Percentiles rank a stretch among this genome's conserved stretches.
Evolutionary conservation across 257 asterid species (phyloP).

Genomic region (Solanum rostratum): DNA sequence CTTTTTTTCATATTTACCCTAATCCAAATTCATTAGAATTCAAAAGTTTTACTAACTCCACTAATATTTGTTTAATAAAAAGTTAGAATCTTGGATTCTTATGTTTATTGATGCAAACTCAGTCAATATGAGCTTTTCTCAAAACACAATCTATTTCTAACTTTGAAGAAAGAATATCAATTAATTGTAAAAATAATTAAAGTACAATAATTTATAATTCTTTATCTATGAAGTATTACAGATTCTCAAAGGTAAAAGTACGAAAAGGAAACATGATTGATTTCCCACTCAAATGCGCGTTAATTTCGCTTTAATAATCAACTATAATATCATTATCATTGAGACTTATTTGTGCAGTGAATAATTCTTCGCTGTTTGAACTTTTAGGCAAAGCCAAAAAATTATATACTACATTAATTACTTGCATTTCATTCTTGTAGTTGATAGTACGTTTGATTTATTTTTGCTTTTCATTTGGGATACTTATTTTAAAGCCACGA

Average conservation of each 20-base stretch:
- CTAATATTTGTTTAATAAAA: not conserved
- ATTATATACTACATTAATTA: not conserved
- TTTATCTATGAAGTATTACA: not conserved
- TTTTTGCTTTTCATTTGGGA: not conserved
- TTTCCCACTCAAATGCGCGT: not conserved
- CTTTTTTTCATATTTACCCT: not conserved
- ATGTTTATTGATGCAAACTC: too few relatives aligned
- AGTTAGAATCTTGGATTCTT: not conserved
- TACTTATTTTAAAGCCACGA: not conserved
- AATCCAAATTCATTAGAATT: not conserved
- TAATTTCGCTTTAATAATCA: not conserved
- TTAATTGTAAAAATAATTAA: not conserved
- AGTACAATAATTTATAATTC: not conserved
- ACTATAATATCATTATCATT: not conserved
- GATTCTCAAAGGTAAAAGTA: not conserved
- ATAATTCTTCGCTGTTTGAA: not conserved
- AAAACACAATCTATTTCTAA: not conserved
- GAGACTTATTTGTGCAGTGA: not conserved
- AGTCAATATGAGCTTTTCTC: not conserved
- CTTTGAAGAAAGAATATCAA: not conserved
- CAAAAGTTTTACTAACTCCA: not conserved
- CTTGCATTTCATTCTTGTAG: not conserved
- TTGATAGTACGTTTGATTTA: not conserved
- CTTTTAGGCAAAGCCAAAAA: not conserved
- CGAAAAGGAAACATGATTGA: not conserved